Evolutionary conservation across 1,284 basidiomycete genomes (phyloP).

Genomic region (Naganishia sp.): DNA sequence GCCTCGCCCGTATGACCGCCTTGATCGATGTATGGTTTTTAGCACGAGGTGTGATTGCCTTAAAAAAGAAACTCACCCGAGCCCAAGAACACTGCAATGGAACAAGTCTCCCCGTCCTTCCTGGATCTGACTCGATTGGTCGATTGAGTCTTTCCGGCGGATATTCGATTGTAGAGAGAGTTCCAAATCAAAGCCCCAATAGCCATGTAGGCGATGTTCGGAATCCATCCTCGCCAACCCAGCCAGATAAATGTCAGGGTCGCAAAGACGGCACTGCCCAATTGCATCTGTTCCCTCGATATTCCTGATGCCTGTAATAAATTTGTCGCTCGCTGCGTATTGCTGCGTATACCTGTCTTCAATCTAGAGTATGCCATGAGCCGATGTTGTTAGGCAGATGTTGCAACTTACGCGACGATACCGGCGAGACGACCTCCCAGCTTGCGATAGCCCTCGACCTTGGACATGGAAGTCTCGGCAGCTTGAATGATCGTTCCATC

Average conservation of each 20-base stretch:
- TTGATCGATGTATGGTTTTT: constrained; percentile 45
- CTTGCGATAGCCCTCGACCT: constrained; percentile 10
- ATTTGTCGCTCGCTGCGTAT: neutral
- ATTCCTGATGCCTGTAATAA: neutral
- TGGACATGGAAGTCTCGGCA: constrained; percentile 12
- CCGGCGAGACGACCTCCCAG: constrained; percentile 12
- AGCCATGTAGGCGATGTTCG: constrained; percentile 1
- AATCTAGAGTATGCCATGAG: neutral
- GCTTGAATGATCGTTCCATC: neutral
- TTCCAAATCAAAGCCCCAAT: constrained; percentile 1
- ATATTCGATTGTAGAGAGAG: neutral
- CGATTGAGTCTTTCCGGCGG: neutral
- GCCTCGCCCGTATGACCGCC: constrained; percentile 95
- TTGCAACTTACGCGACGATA: constrained; percentile 7
- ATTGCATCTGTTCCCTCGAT: neutral
- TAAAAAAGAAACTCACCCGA: constrained; percentile 16
- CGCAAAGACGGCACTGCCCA: neutral
- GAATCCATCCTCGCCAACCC: constrained; percentile 4
- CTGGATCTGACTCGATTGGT: neutral
- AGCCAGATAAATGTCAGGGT: neutral
- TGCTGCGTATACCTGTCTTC: constrained; percentile 6
- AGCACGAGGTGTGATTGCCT: neutral
- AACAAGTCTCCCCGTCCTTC: constrained; percentile 15
- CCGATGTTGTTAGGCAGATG: no score
- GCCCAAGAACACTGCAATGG: constrained; percentile 29